Percentiles rank a stretch among this genome's conserved stretches.
These are phyloP conservation scores for Pseudohyphozyma bogoriensis DNA, from an alignment of 768 basidiomycete species.

Conservation along the genomic window DNA sequence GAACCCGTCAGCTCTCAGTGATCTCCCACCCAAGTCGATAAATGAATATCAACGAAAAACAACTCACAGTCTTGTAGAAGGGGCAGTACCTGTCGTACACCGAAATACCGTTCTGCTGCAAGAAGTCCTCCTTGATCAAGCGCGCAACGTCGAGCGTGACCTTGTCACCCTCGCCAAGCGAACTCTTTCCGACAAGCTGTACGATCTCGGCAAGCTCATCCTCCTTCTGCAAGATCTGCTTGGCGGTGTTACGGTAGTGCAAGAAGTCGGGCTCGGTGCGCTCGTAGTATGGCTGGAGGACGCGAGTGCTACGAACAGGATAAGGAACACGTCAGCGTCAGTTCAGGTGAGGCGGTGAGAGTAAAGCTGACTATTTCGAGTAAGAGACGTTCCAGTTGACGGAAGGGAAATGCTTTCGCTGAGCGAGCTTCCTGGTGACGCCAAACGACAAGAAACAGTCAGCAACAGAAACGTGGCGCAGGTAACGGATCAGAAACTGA, in stretches of 20 bases:
- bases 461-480: neutral
- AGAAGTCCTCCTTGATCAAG: conserved; percentile 93
- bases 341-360: neutral
- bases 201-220: conserved; percentile 98
- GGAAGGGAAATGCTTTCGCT: conserved; percentile 99
- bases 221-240: conserved; percentile 97
- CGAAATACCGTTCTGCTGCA: conserved; percentile 98
- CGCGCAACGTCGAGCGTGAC: conserved; percentile 94
- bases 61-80: conserved; percentile 77
- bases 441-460: neutral
- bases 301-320: conserved; percentile 18
- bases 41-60: neutral
- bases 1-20: conserved; percentile 21
- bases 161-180: conserved; percentile 93
- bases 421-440: conserved; percentile 62
- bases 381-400: conserved; percentile 99
- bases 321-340: neutral
- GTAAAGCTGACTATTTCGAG: conserved; percentile 63
- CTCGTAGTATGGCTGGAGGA: conserved; percentile 64
- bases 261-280: conserved; percentile 85
- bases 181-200: conserved; percentile 97
- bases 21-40: neutral
- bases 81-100: conserved; percentile 95
- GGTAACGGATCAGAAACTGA: neutral
- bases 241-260: conserved; percentile 78